Base-by-base conservation (phyloP, 495 filamentous ascomycete genomes). In the Copromyces sp. region DNA sequence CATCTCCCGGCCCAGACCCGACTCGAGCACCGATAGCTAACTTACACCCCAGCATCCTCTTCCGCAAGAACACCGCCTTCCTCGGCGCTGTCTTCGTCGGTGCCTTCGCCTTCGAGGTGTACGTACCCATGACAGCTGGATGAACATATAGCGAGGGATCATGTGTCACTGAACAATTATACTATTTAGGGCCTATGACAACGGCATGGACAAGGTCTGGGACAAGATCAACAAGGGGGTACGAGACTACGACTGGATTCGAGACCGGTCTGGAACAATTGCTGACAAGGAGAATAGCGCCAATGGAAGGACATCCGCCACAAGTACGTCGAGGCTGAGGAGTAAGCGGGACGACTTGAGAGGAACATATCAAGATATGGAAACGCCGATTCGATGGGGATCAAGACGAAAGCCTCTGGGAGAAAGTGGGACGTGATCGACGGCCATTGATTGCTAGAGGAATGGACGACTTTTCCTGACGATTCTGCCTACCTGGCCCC, bases 271-370 rank as follows among this genome's bases (percentile, higher is more conserved):
- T 39, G 70, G 59, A 29, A 40, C 29, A 69, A n/a, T 71, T 74
- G 71, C 82, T 85, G 72, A 82, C 76, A 68, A 68, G 47, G 45
- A 71, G 77, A 72, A 80, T 79, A 98, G 93, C 93, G 95, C 76
- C 96, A 98, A 95, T 99, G 96, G 96, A 98, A 98, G 88, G 95
- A 98, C 82, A 98, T 99, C 85, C 94, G 95, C 81, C 83, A 89
- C 80, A 90, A 88, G 79, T 99, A 98, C 81, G 82, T 94, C 75
- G 80, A 91, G 78, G 86, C 87, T 39, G 80, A 77, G 61, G 79
- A 81, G 40, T 80, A 82, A 65, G 17, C 7, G 29, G n/a, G 70
- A 71, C 32, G 35, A 39, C 44, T 37, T 35, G 53, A 24, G 29
- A 65, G 53, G 12, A 65, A 65, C 53, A 6, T 32, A 8, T 35